A percentile compares a stretch with the other conserved stretches of the same genome.
These are phyloP conservation scores for Artemisia annua DNA, from an alignment of 129 eudicot species.

Conservation along the genomic window DNA sequence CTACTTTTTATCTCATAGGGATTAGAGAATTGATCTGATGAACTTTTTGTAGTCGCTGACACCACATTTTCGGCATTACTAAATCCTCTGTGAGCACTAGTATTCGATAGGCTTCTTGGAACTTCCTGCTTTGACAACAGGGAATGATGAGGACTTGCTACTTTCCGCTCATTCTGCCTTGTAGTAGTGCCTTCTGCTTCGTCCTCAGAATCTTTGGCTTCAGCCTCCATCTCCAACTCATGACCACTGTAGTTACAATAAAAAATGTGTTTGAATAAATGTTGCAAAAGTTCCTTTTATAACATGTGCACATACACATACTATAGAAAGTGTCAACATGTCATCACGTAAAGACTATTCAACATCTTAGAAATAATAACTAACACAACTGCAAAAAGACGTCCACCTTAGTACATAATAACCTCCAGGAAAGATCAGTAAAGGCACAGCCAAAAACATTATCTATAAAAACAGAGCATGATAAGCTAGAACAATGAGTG, in stretches of 20 bases:
- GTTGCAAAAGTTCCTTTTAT: neutral
- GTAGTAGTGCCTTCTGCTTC: conserved; percentile 45
- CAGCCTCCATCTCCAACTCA: conserved; percentile 85
- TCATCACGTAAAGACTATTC: neutral
- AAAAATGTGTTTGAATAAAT: neutral
- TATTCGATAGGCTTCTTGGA: conserved; percentile 22
- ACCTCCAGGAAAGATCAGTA: neutral
- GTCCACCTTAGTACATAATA: neutral
- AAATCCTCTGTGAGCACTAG: conserved; percentile 39
- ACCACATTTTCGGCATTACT: conserved; percentile 22
- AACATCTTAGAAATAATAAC: neutral
- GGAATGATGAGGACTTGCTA: conserved; percentile 33
- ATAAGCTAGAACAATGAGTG: no score
- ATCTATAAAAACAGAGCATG: no score
- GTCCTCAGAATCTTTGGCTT: conserved; percentile 92
- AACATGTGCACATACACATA: neutral
- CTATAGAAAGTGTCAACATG: conserved; percentile 3
- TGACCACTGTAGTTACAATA: conserved; percentile 50
- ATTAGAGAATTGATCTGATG: conserved; percentile 27
- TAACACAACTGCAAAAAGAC: neutral
- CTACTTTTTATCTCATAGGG: conserved; percentile 19
- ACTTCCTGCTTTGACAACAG: conserved; percentile 35
- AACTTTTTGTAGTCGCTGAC: conserved; percentile 26
- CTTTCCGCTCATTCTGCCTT: conserved; percentile 25
- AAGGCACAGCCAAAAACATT: neutral